Evolutionary conservation across 805 yeast species (phyloP).

Genomic region (Cyberlindnera amylophila): DNA sequence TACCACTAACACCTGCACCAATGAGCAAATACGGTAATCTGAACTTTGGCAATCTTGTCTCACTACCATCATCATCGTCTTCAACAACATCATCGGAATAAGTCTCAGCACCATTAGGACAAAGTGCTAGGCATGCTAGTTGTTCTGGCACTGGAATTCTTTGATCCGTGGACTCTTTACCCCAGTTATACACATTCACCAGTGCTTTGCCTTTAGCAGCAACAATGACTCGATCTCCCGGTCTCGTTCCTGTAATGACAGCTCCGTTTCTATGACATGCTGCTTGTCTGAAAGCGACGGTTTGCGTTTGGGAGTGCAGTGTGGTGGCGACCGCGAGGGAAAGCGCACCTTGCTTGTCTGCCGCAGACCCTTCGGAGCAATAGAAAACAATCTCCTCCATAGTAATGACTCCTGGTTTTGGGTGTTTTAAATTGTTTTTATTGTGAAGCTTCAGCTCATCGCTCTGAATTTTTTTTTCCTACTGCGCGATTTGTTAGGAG

Average conservation of each 20-base stretch:
- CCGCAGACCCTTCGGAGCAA: conserved; percentile 40
- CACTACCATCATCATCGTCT: conserved; percentile 16
- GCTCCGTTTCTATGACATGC: conserved; percentile 47
- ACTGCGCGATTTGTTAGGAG: too few relatives aligned
- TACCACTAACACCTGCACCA: conserved; percentile 75
- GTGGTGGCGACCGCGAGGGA: conserved; percentile 40
- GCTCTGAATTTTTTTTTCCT: conserved; percentile 1
- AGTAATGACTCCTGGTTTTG: too few relatives aligned
- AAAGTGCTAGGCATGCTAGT: conserved; percentile 51
- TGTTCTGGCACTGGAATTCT: conserved; percentile 82
- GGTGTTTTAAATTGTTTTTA: too few relatives aligned
- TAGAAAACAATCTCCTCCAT: conserved; percentile 53
- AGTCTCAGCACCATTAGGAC: conserved; percentile 31
- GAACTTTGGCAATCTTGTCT: conserved; percentile 34
- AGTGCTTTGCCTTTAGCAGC: conserved; percentile 72
- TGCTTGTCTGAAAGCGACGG: conserved; percentile 44
- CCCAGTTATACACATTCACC: conserved; percentile 66
- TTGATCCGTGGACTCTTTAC: conserved; percentile 71
- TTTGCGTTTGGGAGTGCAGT: conserved; percentile 39
- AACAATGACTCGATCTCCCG: conserved; percentile 41
- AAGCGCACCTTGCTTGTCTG: conserved; percentile 42
- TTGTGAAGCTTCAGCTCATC: conserved; percentile 3
- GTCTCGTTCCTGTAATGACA: conserved; percentile 41
- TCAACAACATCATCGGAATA: conserved; percentile 22
- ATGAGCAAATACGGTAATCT: conserved; percentile 62